Evolutionary conservation across 441 rosid species (phyloP).

Genomic region (Pelargonium cotyledonis): DNA sequence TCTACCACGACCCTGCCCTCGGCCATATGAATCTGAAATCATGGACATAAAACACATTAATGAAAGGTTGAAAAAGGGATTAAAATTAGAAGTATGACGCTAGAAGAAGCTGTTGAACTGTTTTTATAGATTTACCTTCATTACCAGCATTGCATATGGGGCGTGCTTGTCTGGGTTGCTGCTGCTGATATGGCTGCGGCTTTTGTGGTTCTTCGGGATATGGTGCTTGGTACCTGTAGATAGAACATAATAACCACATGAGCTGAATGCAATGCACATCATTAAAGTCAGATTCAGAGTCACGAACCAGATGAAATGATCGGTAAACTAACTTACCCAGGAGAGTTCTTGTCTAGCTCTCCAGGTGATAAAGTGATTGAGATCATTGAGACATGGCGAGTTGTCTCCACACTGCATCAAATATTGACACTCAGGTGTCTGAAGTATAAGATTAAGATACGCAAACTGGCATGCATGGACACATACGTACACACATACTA

Average conservation of each 20-base stretch:
- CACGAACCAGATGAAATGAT: neutral
- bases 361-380: conserved; percentile 66
- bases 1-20: conserved; percentile 64
- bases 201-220: conserved; percentile 38
- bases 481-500: conserved; percentile 1
- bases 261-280: neutral
- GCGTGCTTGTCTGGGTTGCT: conserved; percentile 44
- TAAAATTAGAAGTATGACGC: conserved; percentile 4
- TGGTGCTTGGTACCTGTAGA: conserved; percentile 79
- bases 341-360: conserved; percentile 60
- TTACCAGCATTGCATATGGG: conserved; percentile 39
- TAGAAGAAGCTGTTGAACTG: conserved; percentile 6
- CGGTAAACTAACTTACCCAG: conserved; percentile 54
- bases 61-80: conserved; percentile 4
- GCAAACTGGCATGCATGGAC: neutral
- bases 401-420: conserved; percentile 78
- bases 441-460: neutral
- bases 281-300: neutral
- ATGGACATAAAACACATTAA: neutral
- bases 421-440: conserved; percentile 16
- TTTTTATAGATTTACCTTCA: conserved; percentile 45
- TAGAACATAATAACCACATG: neutral
- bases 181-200: conserved; percentile 44
- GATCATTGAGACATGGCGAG: conserved; percentile 90
- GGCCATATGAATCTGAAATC: conserved; percentile 60